These are phyloP conservation scores for Earliella scabrosa DNA, from an alignment of 1,284 basidiomycete species.

Conservation along the genomic window DNA sequence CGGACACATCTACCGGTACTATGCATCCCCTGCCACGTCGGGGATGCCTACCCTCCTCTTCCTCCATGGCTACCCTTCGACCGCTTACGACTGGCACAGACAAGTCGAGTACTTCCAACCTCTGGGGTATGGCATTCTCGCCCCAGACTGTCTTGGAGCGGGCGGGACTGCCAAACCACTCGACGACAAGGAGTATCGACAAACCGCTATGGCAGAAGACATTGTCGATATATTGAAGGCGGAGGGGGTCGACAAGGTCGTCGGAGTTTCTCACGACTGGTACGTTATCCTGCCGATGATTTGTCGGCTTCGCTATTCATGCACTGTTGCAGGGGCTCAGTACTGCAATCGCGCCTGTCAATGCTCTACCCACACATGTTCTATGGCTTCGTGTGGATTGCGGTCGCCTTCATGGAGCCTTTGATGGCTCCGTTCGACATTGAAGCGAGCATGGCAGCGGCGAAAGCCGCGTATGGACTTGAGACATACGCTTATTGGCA, in stretches of 20 bases:
- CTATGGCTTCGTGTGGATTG: slow-evolving; percentile 44
- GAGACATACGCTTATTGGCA: slow-evolving; percentile 44
- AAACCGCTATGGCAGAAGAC: slow-evolving; percentile 43
- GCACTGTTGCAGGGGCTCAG: slow-evolving; percentile 39
- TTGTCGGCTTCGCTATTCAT: neutral
- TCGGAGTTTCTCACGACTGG: slow-evolving; percentile 54
- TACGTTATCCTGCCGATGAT: slow-evolving; percentile 17
- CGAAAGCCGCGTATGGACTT: slow-evolving; percentile 35
- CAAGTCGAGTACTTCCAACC: slow-evolving; percentile 38
- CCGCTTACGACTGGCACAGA: slow-evolving; percentile 12
- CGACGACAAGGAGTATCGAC: slow-evolving; percentile 42
- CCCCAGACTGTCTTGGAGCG: slow-evolving; percentile 57
- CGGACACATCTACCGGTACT: slow-evolving; percentile 18
- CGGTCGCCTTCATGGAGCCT: slow-evolving; percentile 42
- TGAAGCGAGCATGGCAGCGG: slow-evolving; percentile 28
- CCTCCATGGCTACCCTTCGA: slow-evolving; percentile 21
- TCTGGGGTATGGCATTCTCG: slow-evolving; percentile 50
- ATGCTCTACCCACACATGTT: slow-evolving; percentile 43
- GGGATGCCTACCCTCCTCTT: slow-evolving; percentile 15
- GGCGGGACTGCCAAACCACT: slow-evolving; percentile 53
- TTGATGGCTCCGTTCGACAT: slow-evolving; percentile 29
- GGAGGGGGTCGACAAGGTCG: slow-evolving; percentile 40
- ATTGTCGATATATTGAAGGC: slow-evolving; percentile 48
- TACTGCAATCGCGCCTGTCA: slow-evolving; percentile 39
- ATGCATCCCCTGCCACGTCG: slow-evolving; percentile 1